Evolutionary conservation across 768 basidiomycete genomes (phyloP).

Genomic region (Trichaptum fuscoviolaceum): DNA sequence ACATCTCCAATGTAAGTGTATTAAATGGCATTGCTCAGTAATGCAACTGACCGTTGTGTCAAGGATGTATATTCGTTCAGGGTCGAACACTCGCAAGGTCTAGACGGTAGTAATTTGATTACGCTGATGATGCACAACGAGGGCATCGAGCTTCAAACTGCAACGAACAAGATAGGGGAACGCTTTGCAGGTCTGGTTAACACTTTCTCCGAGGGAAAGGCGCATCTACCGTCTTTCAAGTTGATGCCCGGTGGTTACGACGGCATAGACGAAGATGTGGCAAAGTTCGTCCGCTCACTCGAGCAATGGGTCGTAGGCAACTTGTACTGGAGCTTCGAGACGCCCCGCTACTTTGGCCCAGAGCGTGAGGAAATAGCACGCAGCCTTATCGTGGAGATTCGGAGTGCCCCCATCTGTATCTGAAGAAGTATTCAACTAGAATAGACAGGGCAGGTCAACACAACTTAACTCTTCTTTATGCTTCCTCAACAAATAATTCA

Average conservation of each 20-base stretch:
- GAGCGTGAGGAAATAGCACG: constrained; percentile 11
- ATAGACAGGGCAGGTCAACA: too few relatives aligned
- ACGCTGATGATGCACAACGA: constrained; percentile 23
- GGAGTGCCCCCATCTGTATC: too few relatives aligned
- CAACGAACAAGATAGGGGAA: constrained; percentile 20
- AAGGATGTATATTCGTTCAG: constrained; percentile 29
- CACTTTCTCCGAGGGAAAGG: constrained; percentile 10
- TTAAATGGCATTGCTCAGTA: background rate
- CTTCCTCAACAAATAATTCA: too few relatives aligned
- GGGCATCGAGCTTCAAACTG: constrained; percentile 18
- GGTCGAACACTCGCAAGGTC: constrained; percentile 25
- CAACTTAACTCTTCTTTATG: too few relatives aligned
- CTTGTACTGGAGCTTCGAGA: constrained; percentile 18
- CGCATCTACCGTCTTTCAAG: constrained; percentile 10
- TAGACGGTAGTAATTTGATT: constrained; percentile 22
- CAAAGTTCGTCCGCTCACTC: constrained; percentile 10
- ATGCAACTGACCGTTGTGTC: background rate
- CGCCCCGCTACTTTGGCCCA: constrained; percentile 19
- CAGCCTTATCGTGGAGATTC: constrained; percentile 13
- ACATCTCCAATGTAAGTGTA: constrained; percentile 20
- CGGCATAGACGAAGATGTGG: constrained; percentile 10
- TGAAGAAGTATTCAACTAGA: too few relatives aligned
- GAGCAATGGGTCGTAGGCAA: constrained; percentile 17
- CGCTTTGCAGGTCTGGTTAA: constrained; percentile 13
- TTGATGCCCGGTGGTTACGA: constrained; percentile 30